Base-by-base conservation (phyloP, 768 basidiomycete genomes). In the Ramaria rubella region DNA sequence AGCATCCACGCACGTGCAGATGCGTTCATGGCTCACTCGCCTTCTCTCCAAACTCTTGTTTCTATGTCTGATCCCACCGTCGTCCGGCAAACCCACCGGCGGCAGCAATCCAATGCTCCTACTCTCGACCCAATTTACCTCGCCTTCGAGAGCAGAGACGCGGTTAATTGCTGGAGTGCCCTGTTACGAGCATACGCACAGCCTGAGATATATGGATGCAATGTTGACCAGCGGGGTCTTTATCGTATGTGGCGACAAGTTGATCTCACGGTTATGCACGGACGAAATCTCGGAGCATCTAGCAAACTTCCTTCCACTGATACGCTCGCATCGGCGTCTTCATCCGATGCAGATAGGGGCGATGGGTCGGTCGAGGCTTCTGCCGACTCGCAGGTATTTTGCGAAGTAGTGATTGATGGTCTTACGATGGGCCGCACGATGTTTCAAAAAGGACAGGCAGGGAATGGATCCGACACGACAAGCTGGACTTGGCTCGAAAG, bases 231-330 rank as follows among this genome's bases (percentile, higher is more conserved):
- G 58, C 87, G 85, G 42, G 90, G 90, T 6, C 80, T 87, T 11
- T 91, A 89, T 69, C 83, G 91, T 54, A 87, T 93, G 81, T 93
- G 88, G 87, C 78, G 92, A 50, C 86, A 88, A 67, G 77, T 93
- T 23, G 82, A 88, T 60, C 72, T 93, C 24, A 79, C 80, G 29
- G 75, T 90, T 54, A 74, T 85, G 36, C 86, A 89, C 69, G 90
- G 83, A 12, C 81, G 89, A 38, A 83, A 85, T 63, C 73, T 94
- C 30, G 86, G 87, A 48, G 75, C 74, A 57, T 68, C 73, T 42
- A 80, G 73, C 17, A 67, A 72, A 3, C 64, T 72, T 53, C 69
- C 71, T 53, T 31, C 61, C 59, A 9, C 55, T 57, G 51, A 58
- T 30, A 34, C 19, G 19, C 24, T 45, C 11, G 46, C 40, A n/a